Percentiles rank a stretch among this genome's conserved stretches.
Evolutionary conservation across 345 rosid species (phyloP).

Genomic region (Boechera stricta): DNA sequence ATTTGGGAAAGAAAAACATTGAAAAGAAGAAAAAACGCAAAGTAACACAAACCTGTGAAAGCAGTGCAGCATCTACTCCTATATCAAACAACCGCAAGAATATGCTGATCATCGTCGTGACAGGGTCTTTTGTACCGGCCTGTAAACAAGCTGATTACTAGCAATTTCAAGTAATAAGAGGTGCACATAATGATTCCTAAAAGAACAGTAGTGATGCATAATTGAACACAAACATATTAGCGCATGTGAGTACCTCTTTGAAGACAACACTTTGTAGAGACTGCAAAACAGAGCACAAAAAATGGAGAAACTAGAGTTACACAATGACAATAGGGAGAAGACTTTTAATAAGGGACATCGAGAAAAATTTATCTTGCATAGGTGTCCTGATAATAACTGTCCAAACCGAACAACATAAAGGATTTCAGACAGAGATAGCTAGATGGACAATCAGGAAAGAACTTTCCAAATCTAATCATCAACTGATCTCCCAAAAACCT

Average conservation of each 20-base stretch:
- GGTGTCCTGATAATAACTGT: slow-evolving; percentile 3
- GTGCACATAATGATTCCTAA: slow-evolving; percentile 4
- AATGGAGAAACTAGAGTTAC: slow-evolving; percentile 15
- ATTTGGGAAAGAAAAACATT: slow-evolving; percentile 5
- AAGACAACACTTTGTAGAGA: slow-evolving; percentile 96
- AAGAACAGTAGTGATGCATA: slow-evolving; percentile 1
- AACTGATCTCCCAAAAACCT: neutral
- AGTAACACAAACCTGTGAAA: slow-evolving; percentile 76
- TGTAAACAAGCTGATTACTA: slow-evolving; percentile 52
- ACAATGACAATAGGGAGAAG: neutral
- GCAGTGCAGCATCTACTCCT: slow-evolving; percentile 83
- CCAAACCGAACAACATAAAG: neutral
- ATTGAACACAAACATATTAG: slow-evolving; percentile 6
- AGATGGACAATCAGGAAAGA: slow-evolving; percentile 2
- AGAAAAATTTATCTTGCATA: slow-evolving; percentile 18
- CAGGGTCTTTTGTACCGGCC: slow-evolving; percentile 98
- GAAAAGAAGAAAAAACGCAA: slow-evolving; percentile 1
- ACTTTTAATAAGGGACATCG: slow-evolving; percentile 1
- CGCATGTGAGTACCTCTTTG: slow-evolving; percentile 71
- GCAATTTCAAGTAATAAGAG: slow-evolving; percentile 13
- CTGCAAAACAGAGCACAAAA: slow-evolving; percentile 57
- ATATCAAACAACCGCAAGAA: slow-evolving; percentile 91
- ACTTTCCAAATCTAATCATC: neutral
- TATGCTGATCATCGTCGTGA: slow-evolving; percentile 86
- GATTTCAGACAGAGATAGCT: neutral